phyloP scores from a whole-genome alignment of 495 filamentous ascomycete species.

The Talaromyces wortmannii region DNA sequence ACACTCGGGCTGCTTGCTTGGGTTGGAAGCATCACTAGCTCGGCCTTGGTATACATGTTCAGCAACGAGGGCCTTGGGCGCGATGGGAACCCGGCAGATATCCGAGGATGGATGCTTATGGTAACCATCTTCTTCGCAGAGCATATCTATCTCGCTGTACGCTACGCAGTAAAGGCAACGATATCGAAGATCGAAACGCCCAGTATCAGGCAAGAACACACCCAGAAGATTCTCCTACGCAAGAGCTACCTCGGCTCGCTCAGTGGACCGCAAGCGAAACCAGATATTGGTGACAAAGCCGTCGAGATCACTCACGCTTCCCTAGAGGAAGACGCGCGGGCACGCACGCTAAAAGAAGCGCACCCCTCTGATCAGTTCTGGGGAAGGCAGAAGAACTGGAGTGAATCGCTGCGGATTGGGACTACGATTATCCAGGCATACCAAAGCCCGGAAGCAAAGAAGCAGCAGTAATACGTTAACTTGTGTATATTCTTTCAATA shows the following conservation, averaged over 20 bases:
- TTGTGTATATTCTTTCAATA: too few relatives aligned
- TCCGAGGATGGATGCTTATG: constrained; percentile 75
- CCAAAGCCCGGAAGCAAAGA: constrained; percentile 41
- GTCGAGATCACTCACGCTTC: constrained; percentile 31
- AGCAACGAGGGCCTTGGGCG: constrained; percentile 54
- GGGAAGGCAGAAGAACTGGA: constrained; percentile 56
- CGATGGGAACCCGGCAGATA: constrained; percentile 43
- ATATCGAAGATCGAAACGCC: constrained; percentile 79
- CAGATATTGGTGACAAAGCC: not conserved
- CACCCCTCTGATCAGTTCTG: constrained; percentile 63
- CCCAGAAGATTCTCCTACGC: constrained; percentile 65
- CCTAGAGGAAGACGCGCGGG: constrained; percentile 65
- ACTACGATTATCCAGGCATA: constrained; percentile 45
- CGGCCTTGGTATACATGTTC: constrained; percentile 86
- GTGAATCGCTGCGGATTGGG: constrained; percentile 53
- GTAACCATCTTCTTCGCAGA: constrained; percentile 82
- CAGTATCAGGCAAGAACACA: constrained; percentile 72
- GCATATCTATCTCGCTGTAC: constrained; percentile 71
- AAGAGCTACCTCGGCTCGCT: constrained; percentile 58
- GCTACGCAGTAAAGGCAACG: constrained; percentile 60
- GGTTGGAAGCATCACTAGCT: constrained; percentile 80
- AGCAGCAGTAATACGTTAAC: constrained; percentile 37
- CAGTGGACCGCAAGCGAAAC: too few relatives aligned
- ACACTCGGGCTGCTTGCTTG: constrained; percentile 82
- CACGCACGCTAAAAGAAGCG: constrained; percentile 38